Conservation (phyloP, 2,329 filamentous ascomycete genomes). For the Colletotrichum melonis region DNA sequence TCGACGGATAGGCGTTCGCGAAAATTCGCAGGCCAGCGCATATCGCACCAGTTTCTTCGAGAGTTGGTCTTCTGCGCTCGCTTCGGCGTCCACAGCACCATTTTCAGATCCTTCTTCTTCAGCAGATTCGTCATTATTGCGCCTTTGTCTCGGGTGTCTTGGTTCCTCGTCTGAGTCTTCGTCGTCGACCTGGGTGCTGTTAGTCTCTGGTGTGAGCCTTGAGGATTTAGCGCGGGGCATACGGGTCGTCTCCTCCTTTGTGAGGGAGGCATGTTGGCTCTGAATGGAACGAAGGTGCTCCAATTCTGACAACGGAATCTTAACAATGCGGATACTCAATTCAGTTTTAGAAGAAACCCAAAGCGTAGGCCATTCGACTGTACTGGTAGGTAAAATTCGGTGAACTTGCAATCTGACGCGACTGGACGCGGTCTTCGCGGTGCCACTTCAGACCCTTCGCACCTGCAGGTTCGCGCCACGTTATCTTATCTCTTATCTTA, state of each 20-base stretch:
- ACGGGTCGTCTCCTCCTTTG: conserved; percentile 48
- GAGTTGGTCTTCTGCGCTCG: conserved; percentile 61
- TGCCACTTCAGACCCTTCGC: conserved; percentile 21
- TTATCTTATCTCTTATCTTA: conserved; percentile 39
- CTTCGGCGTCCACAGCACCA: conserved; percentile 46
- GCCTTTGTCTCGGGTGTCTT: conserved; percentile 46
- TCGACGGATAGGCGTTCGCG: conserved; percentile 68
- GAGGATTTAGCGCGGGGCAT: conserved; percentile 20
- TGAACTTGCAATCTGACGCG: background rate
- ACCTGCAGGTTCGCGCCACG: background rate
- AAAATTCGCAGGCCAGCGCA: conserved; percentile 74
- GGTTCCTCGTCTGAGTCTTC: conserved; percentile 47
- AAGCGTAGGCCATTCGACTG: background rate
- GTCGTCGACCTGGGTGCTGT: conserved; percentile 39
- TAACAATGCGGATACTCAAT: too few species aligned
- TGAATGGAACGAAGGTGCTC: too few species aligned
- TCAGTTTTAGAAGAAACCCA: background rate
- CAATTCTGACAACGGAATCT: too few species aligned
- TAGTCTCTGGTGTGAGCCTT: background rate
- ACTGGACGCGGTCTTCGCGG: conserved; percentile 22
- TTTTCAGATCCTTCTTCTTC: conserved; percentile 50
- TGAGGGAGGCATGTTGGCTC: conserved; percentile 44
- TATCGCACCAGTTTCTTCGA: conserved; percentile 77
- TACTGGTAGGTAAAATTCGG: background rate
- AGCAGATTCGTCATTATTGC: conserved; percentile 43